phyloP scores from a whole-genome alignment of 345 rosid species.

The Pistacia integerrima region DNA sequence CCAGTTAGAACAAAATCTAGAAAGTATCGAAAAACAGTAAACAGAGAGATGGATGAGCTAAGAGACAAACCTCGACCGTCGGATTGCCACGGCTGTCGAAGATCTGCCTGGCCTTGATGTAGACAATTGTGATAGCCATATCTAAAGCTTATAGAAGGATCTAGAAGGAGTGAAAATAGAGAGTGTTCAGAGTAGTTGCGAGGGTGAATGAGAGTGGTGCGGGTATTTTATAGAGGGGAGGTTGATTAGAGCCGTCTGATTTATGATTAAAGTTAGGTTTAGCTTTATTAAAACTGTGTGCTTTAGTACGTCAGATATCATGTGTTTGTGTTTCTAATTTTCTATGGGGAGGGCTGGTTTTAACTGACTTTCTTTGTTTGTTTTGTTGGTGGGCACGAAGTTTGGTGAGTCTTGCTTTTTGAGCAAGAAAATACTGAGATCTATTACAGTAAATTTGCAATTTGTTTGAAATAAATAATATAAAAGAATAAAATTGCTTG shows the following conservation, averaged over 20 bases:
- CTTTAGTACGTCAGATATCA: neutral
- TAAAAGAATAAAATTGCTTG: too few relatives aligned
- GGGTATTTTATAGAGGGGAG: slow-evolving; percentile 2
- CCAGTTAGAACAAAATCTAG: neutral
- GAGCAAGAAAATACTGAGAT: too few relatives aligned
- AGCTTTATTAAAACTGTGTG: slow-evolving; percentile 12
- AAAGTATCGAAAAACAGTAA: neutral
- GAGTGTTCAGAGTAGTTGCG: neutral
- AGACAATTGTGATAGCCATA: slow-evolving; percentile 61
- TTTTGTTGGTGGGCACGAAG: neutral
- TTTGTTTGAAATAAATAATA: too few relatives aligned
- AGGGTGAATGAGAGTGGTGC: neutral
- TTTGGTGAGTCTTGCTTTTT: too few relatives aligned
- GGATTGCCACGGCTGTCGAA: slow-evolving; percentile 99
- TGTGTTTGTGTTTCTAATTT: neutral
- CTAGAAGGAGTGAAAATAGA: neutral
- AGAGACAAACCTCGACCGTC: slow-evolving; percentile 75
- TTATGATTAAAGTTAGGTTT: neutral
- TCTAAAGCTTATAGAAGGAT: neutral
- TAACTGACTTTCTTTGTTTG: neutral
- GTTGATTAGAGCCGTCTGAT: slow-evolving; percentile 6
- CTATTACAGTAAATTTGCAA: too few relatives aligned
- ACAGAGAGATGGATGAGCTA: neutral
- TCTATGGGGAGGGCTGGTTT: neutral
- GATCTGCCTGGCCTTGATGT: slow-evolving; percentile 86